phyloP scores from a whole-genome alignment of 176 grass and related monocot species.

The Bonia amplexicaulis region DNA sequence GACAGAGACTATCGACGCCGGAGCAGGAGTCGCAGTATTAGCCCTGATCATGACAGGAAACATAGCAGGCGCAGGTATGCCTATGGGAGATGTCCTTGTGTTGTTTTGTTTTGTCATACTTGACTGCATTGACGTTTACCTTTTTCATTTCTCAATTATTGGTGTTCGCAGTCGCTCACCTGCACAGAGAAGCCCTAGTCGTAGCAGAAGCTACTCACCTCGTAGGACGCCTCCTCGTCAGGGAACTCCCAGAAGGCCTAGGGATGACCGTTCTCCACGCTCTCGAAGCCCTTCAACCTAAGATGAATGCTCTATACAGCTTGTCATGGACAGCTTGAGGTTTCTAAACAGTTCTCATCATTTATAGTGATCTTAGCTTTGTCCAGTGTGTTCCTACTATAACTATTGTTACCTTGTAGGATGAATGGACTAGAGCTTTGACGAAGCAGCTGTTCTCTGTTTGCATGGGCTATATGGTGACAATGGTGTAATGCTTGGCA shows the following conservation, averaged over 20 bases:
- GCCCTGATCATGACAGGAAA: constrained; percentile 55
- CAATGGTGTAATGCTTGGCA: background rate
- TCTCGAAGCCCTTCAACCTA: constrained; percentile 10
- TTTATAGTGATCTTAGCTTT: constrained; percentile 1
- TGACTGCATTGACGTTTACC: background rate
- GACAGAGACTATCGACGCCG: constrained; percentile 19
- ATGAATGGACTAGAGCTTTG: background rate
- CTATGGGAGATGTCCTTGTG: background rate
- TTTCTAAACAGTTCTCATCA: constrained; percentile 20
- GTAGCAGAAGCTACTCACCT: constrained; percentile 43
- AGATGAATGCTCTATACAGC: background rate
- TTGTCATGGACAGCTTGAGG: background rate
- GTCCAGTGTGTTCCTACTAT: background rate
- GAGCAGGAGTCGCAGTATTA: constrained; percentile 38
- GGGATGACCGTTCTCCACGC: constrained; percentile 6
- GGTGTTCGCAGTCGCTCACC: constrained; percentile 42
- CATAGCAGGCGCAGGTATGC: constrained; percentile 30
- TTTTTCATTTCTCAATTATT: constrained; percentile 14
- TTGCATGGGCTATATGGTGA: constrained; percentile 16
- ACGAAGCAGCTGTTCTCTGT: background rate
- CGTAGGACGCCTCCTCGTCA: constrained; percentile 20
- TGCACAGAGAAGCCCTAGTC: constrained; percentile 32
- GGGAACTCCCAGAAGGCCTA: constrained; percentile 18
- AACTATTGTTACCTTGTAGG: background rate
- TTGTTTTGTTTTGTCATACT: background rate